phyloP scores from a whole-genome alignment of 192 early-diverging fungal genomes.

The Backusella circina region DNA sequence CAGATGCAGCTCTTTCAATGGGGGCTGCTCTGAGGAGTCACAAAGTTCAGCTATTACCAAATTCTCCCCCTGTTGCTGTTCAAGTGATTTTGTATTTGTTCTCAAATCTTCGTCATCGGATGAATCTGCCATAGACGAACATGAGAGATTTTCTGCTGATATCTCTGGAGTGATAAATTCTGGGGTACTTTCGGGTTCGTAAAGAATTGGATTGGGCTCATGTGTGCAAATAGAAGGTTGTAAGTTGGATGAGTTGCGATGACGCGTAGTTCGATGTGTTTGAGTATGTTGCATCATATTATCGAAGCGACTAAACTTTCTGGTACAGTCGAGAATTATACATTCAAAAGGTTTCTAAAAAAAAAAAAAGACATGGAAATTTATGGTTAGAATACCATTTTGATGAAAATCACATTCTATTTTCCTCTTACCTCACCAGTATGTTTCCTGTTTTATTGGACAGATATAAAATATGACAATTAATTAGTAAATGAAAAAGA shows the following conservation, averaged over 20 bases:
- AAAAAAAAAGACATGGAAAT: not conserved
- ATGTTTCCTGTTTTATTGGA: constrained; percentile 15
- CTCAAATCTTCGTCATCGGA: constrained; percentile 3
- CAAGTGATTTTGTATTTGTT: not conserved
- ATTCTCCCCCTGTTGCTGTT: not conserved
- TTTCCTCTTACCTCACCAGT: constrained; percentile 22
- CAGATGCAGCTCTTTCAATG: constrained; percentile 4
- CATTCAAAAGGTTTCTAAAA: constrained; percentile 70
- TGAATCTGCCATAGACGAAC: not conserved
- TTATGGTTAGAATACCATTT: not conserved
- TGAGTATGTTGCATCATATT: constrained; percentile 81
- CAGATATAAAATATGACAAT: not conserved
- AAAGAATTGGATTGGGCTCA: not conserved
- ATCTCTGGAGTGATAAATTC: not conserved
- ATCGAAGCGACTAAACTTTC: constrained; percentile 72
- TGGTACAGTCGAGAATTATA: constrained; percentile 57
- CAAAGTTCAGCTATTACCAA: not conserved
- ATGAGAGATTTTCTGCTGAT: not conserved
- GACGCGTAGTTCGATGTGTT: constrained; percentile 48
- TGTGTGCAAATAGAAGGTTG: not conserved
- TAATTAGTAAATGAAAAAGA: not conserved
- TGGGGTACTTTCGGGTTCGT: not conserved
- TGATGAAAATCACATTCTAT: not conserved
- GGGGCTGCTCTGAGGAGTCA: not conserved
- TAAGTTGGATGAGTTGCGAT: not conserved